phyloP scores from a whole-genome alignment of 495 filamentous ascomycete genomes.

The Penicillium pancosmium region DNA sequence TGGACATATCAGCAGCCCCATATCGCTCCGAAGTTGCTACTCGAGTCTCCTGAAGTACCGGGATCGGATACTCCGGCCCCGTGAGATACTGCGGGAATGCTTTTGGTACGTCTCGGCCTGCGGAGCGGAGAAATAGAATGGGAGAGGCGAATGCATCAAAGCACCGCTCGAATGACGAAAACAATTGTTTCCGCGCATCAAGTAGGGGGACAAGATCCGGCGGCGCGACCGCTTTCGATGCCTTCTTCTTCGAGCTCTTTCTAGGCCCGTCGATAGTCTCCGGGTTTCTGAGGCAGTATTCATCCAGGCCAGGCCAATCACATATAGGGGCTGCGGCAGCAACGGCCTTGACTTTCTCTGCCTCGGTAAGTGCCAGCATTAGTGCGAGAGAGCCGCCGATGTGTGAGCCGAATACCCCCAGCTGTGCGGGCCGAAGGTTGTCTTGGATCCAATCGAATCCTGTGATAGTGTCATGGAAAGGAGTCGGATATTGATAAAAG shows the following conservation, averaged over 20 bases:
- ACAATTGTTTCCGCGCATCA: slow-evolving; percentile 43
- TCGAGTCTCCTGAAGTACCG: slow-evolving; percentile 23
- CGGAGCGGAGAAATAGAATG: slow-evolving; percentile 57
- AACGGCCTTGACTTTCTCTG: slow-evolving; percentile 40
- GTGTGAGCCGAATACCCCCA: slow-evolving; percentile 56
- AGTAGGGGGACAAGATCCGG: slow-evolving; percentile 40
- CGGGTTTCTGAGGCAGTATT: slow-evolving; percentile 31
- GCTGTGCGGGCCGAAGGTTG: slow-evolving; percentile 30
- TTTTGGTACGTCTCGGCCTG: slow-evolving; percentile 43
- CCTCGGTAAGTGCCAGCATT: slow-evolving; percentile 63
- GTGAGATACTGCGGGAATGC: slow-evolving; percentile 38
- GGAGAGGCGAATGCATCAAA: slow-evolving; percentile 65
- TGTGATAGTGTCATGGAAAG: slow-evolving; percentile 45
- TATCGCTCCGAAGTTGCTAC: slow-evolving; percentile 4
- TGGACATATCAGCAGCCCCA: not conserved
- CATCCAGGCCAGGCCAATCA: slow-evolving; percentile 45
- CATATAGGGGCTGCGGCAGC: slow-evolving; percentile 41
- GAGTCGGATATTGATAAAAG: slow-evolving; percentile 40
- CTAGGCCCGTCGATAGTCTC: slow-evolving; percentile 2
- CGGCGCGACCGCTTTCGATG: slow-evolving; percentile 20
- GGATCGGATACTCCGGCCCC: slow-evolving; percentile 40
- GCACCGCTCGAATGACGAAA: slow-evolving; percentile 49
- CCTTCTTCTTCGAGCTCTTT: slow-evolving; percentile 14
- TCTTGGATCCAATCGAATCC: slow-evolving; percentile 45
- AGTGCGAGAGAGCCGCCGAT: slow-evolving; percentile 58